A percentile compares a stretch with the other conserved stretches of the same genome.
These are phyloP conservation scores for Yamadazyma blattariae DNA, from an alignment of 1,139 yeast species.

Conservation along the genomic window DNA sequence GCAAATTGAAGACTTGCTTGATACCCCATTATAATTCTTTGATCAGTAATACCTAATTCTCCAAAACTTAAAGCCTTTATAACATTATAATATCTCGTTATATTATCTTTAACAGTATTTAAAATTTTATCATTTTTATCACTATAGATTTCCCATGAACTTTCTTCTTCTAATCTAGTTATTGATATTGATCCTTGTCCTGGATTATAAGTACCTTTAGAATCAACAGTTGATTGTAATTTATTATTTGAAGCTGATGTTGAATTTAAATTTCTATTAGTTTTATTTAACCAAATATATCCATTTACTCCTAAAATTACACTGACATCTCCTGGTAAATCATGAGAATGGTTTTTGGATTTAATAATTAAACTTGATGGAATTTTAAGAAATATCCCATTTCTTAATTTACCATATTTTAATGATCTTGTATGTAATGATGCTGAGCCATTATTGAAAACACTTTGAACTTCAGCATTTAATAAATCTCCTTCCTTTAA, in stretches of 20 bases:
- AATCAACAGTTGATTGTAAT: slow-evolving; percentile 35
- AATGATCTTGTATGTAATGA: slow-evolving; percentile 92
- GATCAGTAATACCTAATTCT: slow-evolving; percentile 84
- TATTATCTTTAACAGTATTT: slow-evolving; percentile 61
- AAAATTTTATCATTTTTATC: slow-evolving; percentile 80
- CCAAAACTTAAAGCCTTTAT: slow-evolving; percentile 75
- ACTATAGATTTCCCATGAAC: slow-evolving; percentile 93
- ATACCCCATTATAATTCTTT: slow-evolving; percentile 74
- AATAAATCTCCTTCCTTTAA: slow-evolving; percentile 95
- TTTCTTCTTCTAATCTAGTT: slow-evolving; percentile 88
- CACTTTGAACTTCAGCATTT: slow-evolving; percentile 93
- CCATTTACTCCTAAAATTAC: slow-evolving; percentile 93
- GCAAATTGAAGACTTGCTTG: slow-evolving; percentile 84
- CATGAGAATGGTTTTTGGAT: slow-evolving; percentile 82
- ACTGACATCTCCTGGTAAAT: slow-evolving; percentile 87
- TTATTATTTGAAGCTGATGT: slow-evolving; percentile 23
- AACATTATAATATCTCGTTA: slow-evolving; percentile 83
- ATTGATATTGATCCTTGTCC: slow-evolving; percentile 67
- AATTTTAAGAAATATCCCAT: slow-evolving; percentile 78
- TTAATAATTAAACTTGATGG: slow-evolving; percentile 82
- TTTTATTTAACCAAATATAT: slow-evolving; percentile 85
- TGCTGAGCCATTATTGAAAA: slow-evolving; percentile 88
- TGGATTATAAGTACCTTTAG: slow-evolving; percentile 50
- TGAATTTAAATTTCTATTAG: slow-evolving; percentile 27
- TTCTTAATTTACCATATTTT: slow-evolving; percentile 91